Evolutionary conservation across 1,284 basidiomycete genomes (phyloP), one percentile per base, ranked within the genome.

Genomic region (Ceratobasidium sp.): DNA sequence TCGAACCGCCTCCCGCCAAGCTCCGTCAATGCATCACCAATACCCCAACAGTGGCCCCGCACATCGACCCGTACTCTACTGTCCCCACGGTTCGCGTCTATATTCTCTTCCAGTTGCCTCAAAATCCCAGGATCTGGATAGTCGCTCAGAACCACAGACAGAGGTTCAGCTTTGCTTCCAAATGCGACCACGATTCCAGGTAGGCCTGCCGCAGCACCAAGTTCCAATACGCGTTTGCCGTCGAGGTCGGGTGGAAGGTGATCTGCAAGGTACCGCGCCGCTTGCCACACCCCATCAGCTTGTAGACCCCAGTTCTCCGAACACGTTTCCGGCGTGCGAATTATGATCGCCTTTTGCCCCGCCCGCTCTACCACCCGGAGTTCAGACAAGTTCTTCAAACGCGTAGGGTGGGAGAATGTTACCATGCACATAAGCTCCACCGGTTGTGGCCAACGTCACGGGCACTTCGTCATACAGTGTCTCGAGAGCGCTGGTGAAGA

Each of bases 231-330:
- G 9, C 54, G 49, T 51, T 56, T 74, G 9, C 46, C 62, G 22
- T 41, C 29, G n/a, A 72, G 34, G 27, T 61, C 24, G 6, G 24
- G n/a, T 2, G 63, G 69, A 62, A 76, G 41, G 53, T 76, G 37
- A 16, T 75, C 74, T 41, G 71, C 64, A 19, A 77, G 62, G 43
- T 76, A 76, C 37, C 76, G 27, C 37, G 75, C n/a, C 13, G 71
- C 64, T 53, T 73, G 76, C 76, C 76, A 77, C 43, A 77, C 64
- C 16, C 76, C 58, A 48, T 76, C 69, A 22, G 76, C 76, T 51
- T 77, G 76, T 16, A 77, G 46, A 27, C 41, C 54, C 76, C 76
- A 77, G 65, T 77, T 77, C 53, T 54, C 53, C 58, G 76, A 43
- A 29, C 39, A 19, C 19, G 76, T 74, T 37, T 64, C 48, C 9